phyloP scores from a whole-genome alignment of 2,329 filamentous ascomycete species.

The Talaromyces sp. region DNA sequence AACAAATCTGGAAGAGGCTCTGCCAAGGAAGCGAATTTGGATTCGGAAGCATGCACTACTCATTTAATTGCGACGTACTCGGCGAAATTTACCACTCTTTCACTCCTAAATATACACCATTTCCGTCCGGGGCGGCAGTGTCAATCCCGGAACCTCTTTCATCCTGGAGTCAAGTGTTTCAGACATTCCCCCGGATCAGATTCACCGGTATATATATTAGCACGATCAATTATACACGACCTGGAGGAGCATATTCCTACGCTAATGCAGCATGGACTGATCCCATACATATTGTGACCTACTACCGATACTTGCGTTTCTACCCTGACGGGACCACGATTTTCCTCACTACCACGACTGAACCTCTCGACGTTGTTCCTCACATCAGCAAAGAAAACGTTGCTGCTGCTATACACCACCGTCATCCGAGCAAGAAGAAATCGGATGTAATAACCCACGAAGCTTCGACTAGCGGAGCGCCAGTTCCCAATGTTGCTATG shows the following conservation, averaged over 20 bases:
- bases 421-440: constrained; percentile 39
- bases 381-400: constrained; percentile 71
- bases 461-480: constrained; percentile 24
- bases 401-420: constrained; percentile 32
- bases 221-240: constrained; percentile 89
- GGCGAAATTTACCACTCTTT: constrained; percentile 42
- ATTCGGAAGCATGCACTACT: constrained; percentile 78
- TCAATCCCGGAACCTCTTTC: constrained; percentile 41
- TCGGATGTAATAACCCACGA: constrained; percentile 37
- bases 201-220: constrained; percentile 97
- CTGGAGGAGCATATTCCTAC: constrained; percentile 66
- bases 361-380: constrained; percentile 84
- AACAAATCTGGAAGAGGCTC: constrained; percentile 78
- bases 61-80: constrained; percentile 61
- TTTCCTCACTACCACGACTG: constrained; percentile 72
- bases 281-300: constrained; percentile 92
- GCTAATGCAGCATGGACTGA: constrained; percentile 72
- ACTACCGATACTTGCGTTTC: constrained; percentile 95
- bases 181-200: constrained; percentile 75
- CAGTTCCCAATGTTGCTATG: constrained; percentile 39
- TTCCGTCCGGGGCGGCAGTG: constrained; percentile 27
- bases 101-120: constrained; percentile 33
- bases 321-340: constrained; percentile 84
- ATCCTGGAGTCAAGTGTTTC: constrained; percentile 69
- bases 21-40: constrained; percentile 70